Conservation (phyloP, 139 green algal genomes). For the Chara braunii region DNA sequence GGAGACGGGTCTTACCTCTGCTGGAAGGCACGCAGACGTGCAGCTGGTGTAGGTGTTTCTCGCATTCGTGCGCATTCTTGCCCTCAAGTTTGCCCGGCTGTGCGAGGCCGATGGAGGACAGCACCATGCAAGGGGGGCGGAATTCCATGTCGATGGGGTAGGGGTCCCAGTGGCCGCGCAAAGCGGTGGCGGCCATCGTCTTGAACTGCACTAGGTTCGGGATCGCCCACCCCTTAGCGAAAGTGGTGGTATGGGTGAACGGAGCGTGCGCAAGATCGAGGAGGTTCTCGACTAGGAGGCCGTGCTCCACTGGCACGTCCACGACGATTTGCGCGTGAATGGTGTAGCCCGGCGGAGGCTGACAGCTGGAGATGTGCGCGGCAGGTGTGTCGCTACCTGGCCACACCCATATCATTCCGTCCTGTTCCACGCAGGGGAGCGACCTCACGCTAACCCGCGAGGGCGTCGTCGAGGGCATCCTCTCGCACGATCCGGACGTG, state of each 20-base stretch:
- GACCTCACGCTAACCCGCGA: conserved; percentile 56
- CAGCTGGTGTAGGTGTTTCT: conserved; percentile 91
- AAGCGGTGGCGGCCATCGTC: conserved; percentile 9
- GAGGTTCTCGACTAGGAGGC: conserved; percentile 96
- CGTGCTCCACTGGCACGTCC: conserved; percentile 95
- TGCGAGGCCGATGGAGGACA: conserved; percentile 80
- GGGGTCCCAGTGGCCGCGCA: conserved; percentile 84
- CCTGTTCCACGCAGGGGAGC: conserved; percentile 71
- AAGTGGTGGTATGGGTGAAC: conserved; percentile 96
- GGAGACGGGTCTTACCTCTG: conserved; percentile 75
- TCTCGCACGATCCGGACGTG: conserved; percentile 64
- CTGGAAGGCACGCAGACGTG: conserved; percentile 89
- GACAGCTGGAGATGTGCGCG: conserved; percentile 43
- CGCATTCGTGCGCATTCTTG: conserved; percentile 55
- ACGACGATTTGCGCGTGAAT: conserved; percentile 79
- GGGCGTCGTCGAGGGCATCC: conserved; percentile 79
- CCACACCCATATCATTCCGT: conserved; percentile 82
- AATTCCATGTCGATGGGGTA: conserved; percentile 99
- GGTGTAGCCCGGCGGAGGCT: conserved; percentile 60
- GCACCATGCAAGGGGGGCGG: conserved; percentile 79
- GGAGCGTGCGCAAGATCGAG: conserved; percentile 95
- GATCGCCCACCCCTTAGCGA: conserved; percentile 91
- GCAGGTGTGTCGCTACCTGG: conserved; percentile 15
- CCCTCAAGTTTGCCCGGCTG: conserved; percentile 80
- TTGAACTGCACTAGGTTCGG: conserved; percentile 79